Evolutionary conservation across 2,329 filamentous ascomycete genomes (phyloP).

Genomic region (Alternaria novae-zelandiae): DNA sequence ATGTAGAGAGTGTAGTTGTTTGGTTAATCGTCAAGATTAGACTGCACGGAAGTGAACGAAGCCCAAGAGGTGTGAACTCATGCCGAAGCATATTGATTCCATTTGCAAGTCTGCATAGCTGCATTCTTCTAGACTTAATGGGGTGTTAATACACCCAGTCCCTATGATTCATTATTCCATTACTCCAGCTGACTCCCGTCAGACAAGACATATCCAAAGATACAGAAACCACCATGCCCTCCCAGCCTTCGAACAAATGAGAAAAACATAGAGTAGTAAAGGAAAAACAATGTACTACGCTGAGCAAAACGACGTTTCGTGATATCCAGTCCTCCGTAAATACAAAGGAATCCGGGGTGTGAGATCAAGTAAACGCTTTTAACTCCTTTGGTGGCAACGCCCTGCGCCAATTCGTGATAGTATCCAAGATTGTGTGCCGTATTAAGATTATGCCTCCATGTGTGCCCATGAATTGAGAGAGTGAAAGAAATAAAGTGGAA

Average conservation of each 20-base stretch:
- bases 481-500: background rate
- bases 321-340: background rate
- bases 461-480: background rate
- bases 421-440: background rate
- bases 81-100: background rate
- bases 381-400: slow-evolving; percentile 8
- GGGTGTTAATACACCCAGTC: background rate
- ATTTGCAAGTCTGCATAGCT: slow-evolving; percentile 1
- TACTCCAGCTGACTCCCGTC: background rate
- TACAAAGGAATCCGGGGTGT: background rate
- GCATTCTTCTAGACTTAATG: background rate
- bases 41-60: background rate
- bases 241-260: background rate
- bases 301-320: slow-evolving; percentile 1
- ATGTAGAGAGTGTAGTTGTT: background rate
- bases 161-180: slow-evolving; percentile 1
- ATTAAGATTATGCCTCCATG: slow-evolving; percentile 12
- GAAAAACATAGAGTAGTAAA: background rate
- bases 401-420: slow-evolving; percentile 5
- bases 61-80: background rate
- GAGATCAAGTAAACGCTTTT: slow-evolving; percentile 6
- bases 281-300: background rate
- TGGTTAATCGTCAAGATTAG: background rate
- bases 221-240: background rate
- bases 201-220: slow-evolving; percentile 1